Conservation (phyloP, 1,284 basidiomycete genomes). For the Flammula alnicola region DNA sequence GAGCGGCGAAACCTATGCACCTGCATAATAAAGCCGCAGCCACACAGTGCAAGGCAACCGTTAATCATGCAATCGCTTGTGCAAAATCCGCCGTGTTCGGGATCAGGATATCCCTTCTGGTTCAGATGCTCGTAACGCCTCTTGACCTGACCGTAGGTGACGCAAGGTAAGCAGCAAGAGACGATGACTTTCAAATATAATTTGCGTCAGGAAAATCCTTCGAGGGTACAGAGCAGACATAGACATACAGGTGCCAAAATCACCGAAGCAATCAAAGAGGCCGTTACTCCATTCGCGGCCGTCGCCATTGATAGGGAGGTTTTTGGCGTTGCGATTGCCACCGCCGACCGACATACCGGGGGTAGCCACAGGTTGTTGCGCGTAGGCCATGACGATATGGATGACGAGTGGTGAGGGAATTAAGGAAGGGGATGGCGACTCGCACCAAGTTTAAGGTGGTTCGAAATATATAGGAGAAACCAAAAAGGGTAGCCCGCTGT, state of each 20-base stretch:
- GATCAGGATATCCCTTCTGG: conserved; percentile 36
- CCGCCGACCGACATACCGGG: conserved; percentile 35
- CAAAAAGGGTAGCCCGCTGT: too few relatives aligned
- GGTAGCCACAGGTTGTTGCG: conserved; percentile 23
- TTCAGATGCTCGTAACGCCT: conserved; percentile 41
- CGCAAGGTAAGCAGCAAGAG: conserved; percentile 42
- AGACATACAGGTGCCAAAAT: conserved; percentile 44
- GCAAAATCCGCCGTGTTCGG: conserved; percentile 29
- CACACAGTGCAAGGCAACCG: conserved; percentile 31
- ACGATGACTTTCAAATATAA: conserved; percentile 25
- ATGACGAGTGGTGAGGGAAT: neutral
- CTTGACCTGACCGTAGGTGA: conserved; percentile 42
- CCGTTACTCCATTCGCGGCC: conserved; percentile 54
- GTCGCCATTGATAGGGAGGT: conserved; percentile 41
- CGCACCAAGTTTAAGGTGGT: conserved; percentile 3
- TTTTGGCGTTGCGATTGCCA: conserved; percentile 46
- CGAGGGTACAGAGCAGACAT: conserved; percentile 23
- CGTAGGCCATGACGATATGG: conserved; percentile 16
- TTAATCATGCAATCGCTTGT: conserved; percentile 29
- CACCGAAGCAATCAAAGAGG: conserved; percentile 42
- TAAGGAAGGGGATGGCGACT: neutral
- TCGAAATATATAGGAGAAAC: neutral
- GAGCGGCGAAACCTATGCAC: conserved; percentile 29
- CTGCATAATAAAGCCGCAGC: conserved; percentile 47
- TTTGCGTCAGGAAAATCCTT: conserved; percentile 19